Base-by-base conservation (phyloP, 495 filamentous ascomycete genomes). In the Xylaria cubensis region DNA sequence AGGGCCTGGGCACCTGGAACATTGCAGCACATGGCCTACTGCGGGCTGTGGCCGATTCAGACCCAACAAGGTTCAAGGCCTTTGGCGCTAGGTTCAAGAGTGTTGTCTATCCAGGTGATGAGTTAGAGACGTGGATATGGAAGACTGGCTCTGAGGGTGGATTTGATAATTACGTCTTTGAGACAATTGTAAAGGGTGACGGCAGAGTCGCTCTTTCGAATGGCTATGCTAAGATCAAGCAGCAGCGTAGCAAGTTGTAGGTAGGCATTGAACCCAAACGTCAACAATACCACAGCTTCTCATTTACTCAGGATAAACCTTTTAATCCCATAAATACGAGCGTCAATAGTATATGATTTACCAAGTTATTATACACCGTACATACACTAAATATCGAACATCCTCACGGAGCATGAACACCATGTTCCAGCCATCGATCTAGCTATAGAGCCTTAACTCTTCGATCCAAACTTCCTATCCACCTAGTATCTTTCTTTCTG, bases 61-160 rank as follows among this genome's bases (percentile, higher is more conserved):
- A 80, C 44, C 73, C 76, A 21, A 62, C 26, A 4, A 70, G 74
- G 48, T 73, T 80, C 48, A 72, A 71, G 65, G 74, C 73, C 51
- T 78, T 78, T 46, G 73, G 74, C 21, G 78, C 78, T 13, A 74
- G 78, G 41, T 78, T 80, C 70, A 70, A 68, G 58, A 77, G 72
- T 44, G 72, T 80, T n/a, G 78, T 80, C 55, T 80, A 78, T 56
- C 78, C 78, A n/a, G 78, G 78, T 8, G 78, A 80, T 46, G 74
- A 74, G 39, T 48, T 80, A 26, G 78, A 78, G 64, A 80, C 76
- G 56, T 51, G 72, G 58, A 80, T 80, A 64, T 80, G 75, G 75
- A 76, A 77, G 67, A 64, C 72, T 39, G 75, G 66, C 8, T 70
- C 62, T 15, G 70, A 73, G 24, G 67, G 75, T 65, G 69, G 68